Evolutionary conservation across 1,139 yeast genomes (phyloP), one percentile per base, ranked within the genome.

Genomic region (Debaryomycetaceae sp.): DNA sequence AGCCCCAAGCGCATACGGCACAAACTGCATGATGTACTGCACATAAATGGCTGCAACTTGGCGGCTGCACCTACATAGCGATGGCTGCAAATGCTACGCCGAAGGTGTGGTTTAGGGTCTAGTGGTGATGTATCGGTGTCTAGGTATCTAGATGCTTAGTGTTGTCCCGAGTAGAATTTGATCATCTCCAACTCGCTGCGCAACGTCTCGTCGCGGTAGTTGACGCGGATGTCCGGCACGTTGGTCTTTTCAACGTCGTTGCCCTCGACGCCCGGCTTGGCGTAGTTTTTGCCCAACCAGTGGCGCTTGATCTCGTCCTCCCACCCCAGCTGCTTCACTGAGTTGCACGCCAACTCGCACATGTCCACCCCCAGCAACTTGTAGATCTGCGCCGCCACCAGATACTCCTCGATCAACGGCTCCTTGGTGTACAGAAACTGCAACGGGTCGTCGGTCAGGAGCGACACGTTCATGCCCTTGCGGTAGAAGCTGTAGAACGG

Each of bases 311-410:
- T 72, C 22, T 67, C 66, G 36, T 78, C 72, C 56, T 91, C 98
- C 75, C 89, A 91, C 0, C 99, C 98, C 42, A 93, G 80, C 63
- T 89, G 96, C 32, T 72, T 58, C 4, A 89, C 97, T 1, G 97
- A 88, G 53, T 93, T 68, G 32, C 49, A 44, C 2, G 74, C 98
- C 56, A 91, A 94, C 54, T 91, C 99, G 55, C 97, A 91, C 94
- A 93, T 85, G 57, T 91, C 98, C 15, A 89, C 97, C 36, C 88
- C 78, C 0, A 95, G 84, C 26, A 91, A 67, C 52, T 91, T 88
- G 67, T 89, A 91, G 45, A 91, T 91, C 57, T 91, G 97, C 0
- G 96, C 96, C 3, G 98, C 98, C 20, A 91, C 96, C 2, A 96
- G 84, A 54, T 89, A 91, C 56, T 91, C 98, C 56, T 91, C 98